phyloP scores from a whole-genome alignment of 2,329 filamentous ascomycete species.

The Teratosphaeria destructans region DNA sequence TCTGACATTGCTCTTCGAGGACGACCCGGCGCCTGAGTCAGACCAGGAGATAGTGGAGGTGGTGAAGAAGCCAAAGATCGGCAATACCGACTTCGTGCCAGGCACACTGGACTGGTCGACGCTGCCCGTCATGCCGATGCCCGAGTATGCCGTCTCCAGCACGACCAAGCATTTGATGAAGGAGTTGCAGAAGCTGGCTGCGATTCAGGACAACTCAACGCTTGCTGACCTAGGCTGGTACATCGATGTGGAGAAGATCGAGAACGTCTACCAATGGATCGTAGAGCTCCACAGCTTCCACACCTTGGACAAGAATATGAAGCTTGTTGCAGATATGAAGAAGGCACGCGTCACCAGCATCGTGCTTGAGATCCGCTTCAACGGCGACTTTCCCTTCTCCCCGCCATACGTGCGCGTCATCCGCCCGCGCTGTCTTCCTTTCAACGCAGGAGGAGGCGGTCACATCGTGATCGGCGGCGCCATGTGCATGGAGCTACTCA shows the following conservation, averaged over 20 bases:
- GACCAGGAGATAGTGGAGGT: background rate
- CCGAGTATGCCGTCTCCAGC: slow-evolving; percentile 51
- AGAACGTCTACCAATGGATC: slow-evolving; percentile 83
- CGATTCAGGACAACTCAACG: slow-evolving; percentile 48
- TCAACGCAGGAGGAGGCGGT: slow-evolving; percentile 64
- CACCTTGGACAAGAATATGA: slow-evolving; percentile 35
- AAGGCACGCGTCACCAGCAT: slow-evolving; percentile 51
- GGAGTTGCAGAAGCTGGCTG: slow-evolving; percentile 55
- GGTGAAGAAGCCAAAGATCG: background rate
- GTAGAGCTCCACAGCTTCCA: slow-evolving; percentile 76
- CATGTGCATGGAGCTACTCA: slow-evolving; percentile 66
- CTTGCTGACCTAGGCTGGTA: slow-evolving; percentile 71
- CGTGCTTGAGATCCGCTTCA: slow-evolving; percentile 73
- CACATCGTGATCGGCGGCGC: slow-evolving; percentile 79
- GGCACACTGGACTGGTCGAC: slow-evolving; percentile 46
- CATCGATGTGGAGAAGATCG: slow-evolving; percentile 55
- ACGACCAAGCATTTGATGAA: slow-evolving; percentile 54
- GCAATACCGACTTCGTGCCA: slow-evolving; percentile 9
- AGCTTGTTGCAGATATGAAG: slow-evolving; percentile 67
- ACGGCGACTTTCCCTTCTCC: slow-evolving; percentile 60
- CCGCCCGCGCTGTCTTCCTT: slow-evolving; percentile 66
- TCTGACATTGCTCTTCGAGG: slow-evolving; percentile 28
- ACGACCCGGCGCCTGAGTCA: slow-evolving; percentile 9
- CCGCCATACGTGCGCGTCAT: slow-evolving; percentile 81
- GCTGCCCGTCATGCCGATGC: slow-evolving; percentile 55